Base-by-base conservation (phyloP, 352 stramenopile genomes). In the Globisporangium recalcitrans region DNA sequence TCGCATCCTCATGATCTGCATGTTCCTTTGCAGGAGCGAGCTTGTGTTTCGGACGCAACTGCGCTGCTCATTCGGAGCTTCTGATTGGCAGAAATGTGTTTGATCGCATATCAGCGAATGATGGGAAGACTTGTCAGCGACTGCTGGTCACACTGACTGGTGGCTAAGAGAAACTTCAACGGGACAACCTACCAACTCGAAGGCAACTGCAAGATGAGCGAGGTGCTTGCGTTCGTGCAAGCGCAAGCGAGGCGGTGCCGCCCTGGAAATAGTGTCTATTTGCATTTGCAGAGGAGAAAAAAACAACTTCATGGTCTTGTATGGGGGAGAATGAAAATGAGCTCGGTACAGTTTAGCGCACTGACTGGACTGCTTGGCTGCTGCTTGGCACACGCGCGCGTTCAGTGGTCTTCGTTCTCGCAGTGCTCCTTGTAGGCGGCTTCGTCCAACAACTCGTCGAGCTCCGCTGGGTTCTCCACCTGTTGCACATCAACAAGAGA, bases 391-490 rank as follows among this genome's bases (percentile, higher is more conserved):
- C 49, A 40, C 49, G 16, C 34, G 48, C 29, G n/a, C 48, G 32
- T 48, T 63, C 85, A 85, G 77, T 95, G 86, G 49, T 93, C 86
- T 61, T 90, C 84, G 63, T 90, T 91, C 61, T 89, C 82, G 72
- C 82, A 91, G 69, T 85, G 82, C 72, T 92, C 79, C 71, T 93
- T 85, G 81, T 97, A 97, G 21, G 77, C 82, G 4, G 68, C 70
- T 63, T 96, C 88, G 63, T 92, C 83, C 52, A 97, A 59, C 58
- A 97, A 68, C 27, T 88, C 83, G 36, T 90, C 77, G 19, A 93
- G 65, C 57, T 97, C 88, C 56, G 73, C 71, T 34, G 67, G 58
- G 70, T 94, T 71, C 52, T 91, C 77, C 31, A 89, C 56, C 82
- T 90, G 64, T 27, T 21, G 13, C 3, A 26, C 6, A n/a, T 36